Evolutionary conservation across 148 eudicot species (phyloP).

Genomic region (Amaranthus palmeri): DNA sequence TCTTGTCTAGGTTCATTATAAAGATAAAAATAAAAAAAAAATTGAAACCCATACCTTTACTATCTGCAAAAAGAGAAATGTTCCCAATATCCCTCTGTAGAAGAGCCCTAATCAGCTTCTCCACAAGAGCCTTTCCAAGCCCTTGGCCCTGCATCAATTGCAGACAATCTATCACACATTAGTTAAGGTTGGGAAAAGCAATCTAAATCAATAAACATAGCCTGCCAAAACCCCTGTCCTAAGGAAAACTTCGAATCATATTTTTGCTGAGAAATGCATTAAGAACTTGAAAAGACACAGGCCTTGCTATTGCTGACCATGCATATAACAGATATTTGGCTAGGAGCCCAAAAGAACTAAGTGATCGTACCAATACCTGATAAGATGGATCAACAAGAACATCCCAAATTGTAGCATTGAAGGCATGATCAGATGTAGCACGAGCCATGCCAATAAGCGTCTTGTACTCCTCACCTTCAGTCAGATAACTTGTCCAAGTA

Average conservation of each 20-base stretch:
- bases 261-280: neutral
- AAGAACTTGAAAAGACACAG: neutral
- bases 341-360: neutral
- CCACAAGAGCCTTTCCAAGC: conserved; percentile 92
- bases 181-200: neutral
- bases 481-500: conserved; percentile 72
- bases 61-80: conserved; percentile 86
- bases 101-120: conserved; percentile 87
- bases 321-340: neutral
- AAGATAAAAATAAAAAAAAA: too few species aligned
- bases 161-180: neutral
- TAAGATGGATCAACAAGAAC: conserved; percentile 94
- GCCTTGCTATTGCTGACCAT: neutral
- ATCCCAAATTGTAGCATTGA: conserved; percentile 99
- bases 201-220: neutral
- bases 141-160: conserved; percentile 71
- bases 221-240: neutral
- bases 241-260: neutral
- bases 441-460: conserved; percentile 97
- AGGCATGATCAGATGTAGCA: conserved; percentile 97
- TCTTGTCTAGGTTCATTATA: neutral
- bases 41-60: conserved; percentile 53
- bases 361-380: conserved; percentile 50
- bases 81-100: conserved; percentile 93
- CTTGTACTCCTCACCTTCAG: conserved; percentile 64